Evolutionary conservation across 1,284 basidiomycete genomes (phyloP).

Genomic region (Ganoderma sinense): DNA sequence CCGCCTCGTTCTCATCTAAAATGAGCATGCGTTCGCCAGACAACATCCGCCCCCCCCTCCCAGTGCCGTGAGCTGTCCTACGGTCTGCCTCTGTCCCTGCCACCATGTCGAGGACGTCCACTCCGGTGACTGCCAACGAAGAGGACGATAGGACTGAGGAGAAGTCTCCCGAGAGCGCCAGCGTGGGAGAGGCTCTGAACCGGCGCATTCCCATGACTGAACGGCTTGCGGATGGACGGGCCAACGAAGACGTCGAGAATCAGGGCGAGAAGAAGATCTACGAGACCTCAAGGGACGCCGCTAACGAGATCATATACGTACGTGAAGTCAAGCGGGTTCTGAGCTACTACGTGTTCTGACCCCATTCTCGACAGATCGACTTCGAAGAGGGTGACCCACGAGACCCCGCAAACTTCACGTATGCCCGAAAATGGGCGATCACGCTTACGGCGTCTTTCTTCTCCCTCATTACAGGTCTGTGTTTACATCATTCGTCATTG

Average conservation of each 20-base stretch:
- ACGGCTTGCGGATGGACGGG: neutral
- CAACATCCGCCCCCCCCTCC: no score
- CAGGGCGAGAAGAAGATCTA: conserved; percentile 21
- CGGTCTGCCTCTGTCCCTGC: conserved; percentile 6
- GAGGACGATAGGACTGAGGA: conserved; percentile 27
- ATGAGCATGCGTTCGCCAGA: neutral
- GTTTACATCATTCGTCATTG: neutral
- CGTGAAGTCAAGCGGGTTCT: conserved; percentile 13
- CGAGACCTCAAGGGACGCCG: conserved; percentile 2
- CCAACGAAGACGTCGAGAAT: conserved; percentile 23
- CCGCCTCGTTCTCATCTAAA: neutral
- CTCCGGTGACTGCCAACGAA: conserved; percentile 26
- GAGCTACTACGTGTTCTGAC: neutral
- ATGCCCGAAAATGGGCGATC: conserved; percentile 55
- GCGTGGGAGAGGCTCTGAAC: conserved; percentile 36
- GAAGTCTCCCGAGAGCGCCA: conserved; percentile 29
- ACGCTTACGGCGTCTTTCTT: conserved; percentile 65
- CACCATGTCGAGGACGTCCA: conserved; percentile 12
- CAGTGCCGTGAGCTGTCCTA: neutral
- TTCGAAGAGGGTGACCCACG: conserved; percentile 55
- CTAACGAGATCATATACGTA: conserved; percentile 33
- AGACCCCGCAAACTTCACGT: conserved; percentile 59
- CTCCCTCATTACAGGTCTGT: conserved; percentile 60
- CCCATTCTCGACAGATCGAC: conserved; percentile 51
- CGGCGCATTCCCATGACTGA: conserved; percentile 35